A percentile compares a stretch with the other conserved stretches of the same genome.
Conservation (phyloP, 2,329 filamentous ascomycete genomes). For the Domatiomyces catenatus region DNA sequence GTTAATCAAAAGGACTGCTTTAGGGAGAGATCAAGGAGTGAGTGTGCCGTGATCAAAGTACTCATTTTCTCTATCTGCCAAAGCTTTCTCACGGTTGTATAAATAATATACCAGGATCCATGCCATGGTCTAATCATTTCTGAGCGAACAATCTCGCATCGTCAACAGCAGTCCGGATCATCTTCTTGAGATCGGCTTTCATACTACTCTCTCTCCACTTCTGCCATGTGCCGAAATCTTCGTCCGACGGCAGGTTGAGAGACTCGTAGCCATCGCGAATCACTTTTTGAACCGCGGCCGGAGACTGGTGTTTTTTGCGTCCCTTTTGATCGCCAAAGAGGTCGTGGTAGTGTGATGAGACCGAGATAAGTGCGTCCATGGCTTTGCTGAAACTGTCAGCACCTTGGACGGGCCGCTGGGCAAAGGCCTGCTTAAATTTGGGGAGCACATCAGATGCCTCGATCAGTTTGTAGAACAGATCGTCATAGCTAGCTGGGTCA, state of each 20-base stretch:
- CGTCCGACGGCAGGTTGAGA: constrained; percentile 73
- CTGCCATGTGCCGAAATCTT: constrained; percentile 74
- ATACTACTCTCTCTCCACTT: constrained; percentile 64
- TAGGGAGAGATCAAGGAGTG: background rate
- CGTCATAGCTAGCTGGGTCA: constrained; percentile 74
- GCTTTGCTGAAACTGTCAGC: constrained; percentile 39
- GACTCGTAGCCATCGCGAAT: constrained; percentile 97
- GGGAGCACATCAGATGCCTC: constrained; percentile 58
- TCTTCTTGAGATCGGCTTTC: constrained; percentile 70
- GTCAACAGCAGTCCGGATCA: constrained; percentile 62
- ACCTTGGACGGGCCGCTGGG: constrained; percentile 7
- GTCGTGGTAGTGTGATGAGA: constrained; percentile 73
- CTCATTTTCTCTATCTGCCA: background rate
- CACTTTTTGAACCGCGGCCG: constrained; percentile 64
- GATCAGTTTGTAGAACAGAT: constrained; percentile 95
- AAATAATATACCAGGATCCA: background rate
- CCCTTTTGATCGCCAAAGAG: constrained; percentile 44
- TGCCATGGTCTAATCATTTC: background rate
- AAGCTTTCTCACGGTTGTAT: background rate
- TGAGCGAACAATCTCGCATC: constrained; percentile 37
- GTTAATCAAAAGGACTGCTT: background rate
- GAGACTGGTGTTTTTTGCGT: constrained; percentile 52
- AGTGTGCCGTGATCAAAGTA: background rate
- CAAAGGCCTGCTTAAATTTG: constrained; percentile 63
- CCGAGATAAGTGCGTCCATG: constrained; percentile 63